Conservation (phyloP, 2,329 filamentous ascomycete species). For the Calonectria crousiana region DNA sequence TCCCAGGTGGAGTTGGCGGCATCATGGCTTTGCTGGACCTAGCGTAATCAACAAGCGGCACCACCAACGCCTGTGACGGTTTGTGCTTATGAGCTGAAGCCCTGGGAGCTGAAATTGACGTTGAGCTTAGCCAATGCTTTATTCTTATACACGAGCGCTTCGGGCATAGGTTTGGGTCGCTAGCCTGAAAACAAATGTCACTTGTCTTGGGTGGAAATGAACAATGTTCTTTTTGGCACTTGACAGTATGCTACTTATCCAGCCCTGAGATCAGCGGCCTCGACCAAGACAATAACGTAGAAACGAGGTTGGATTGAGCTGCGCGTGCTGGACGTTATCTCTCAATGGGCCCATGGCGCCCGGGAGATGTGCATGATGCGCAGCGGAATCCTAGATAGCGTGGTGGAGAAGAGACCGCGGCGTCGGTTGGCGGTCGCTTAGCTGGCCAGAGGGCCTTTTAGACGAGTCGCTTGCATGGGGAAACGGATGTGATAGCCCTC, state of each 20-base stretch:
- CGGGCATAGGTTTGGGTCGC: background rate
- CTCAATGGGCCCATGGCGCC: background rate
- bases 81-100: background rate
- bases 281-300: background rate
- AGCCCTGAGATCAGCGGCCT: background rate
- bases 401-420: background rate
- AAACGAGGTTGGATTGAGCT: background rate
- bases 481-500: background rate
- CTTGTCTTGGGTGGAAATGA: constrained; percentile 5
- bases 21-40: background rate
- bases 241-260: background rate
- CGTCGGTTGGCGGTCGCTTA: background rate
- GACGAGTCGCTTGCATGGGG: background rate
- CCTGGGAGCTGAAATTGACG: background rate
- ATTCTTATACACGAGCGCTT: background rate
- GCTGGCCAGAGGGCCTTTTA: background rate
- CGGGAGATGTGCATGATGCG: background rate
- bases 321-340: background rate
- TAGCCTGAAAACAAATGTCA: background rate
- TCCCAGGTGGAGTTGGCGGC: constrained; percentile 2
- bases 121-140: background rate
- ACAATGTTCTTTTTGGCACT: background rate
- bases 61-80: background rate
- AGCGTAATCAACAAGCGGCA: background rate
- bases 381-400: background rate